These are phyloP conservation scores for Boletus sp. DNA, from an alignment of 768 basidiomycete genomes.

Conservation along the genomic window DNA sequence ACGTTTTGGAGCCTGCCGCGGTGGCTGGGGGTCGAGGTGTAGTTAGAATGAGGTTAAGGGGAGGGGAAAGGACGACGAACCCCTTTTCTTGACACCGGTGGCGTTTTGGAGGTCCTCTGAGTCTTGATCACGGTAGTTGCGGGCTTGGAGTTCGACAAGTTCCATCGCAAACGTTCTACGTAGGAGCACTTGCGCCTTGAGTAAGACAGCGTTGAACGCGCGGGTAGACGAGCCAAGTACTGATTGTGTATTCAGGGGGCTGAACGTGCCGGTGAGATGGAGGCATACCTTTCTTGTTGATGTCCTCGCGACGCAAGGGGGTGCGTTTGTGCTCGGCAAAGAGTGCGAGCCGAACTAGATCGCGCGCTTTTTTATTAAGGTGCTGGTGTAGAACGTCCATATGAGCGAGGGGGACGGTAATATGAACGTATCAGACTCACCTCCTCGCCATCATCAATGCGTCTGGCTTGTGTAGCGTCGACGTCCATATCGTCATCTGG, in stretches of 20 bases:
- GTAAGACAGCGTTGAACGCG: conserved; percentile 64
- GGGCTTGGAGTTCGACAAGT: conserved; percentile 71
- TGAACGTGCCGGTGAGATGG: background rate
- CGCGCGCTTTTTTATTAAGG: conserved; percentile 59
- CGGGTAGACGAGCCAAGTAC: conserved; percentile 51
- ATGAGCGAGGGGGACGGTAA: background rate
- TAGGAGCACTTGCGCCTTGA: conserved; percentile 62
- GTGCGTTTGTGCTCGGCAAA: conserved; percentile 73
- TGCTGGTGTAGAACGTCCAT: conserved; percentile 44
- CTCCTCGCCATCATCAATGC: conserved; percentile 19
- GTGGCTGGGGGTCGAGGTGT: conserved; percentile 32
- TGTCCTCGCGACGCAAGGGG: conserved; percentile 76
- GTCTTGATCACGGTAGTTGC: conserved; percentile 43
- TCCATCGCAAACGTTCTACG: conserved; percentile 77
- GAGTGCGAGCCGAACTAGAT: conserved; percentile 77
- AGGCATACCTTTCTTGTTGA: conserved; percentile 71
- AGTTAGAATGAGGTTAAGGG: background rate
- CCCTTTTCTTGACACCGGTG: conserved; percentile 66
- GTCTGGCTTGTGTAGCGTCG: conserved; percentile 31
- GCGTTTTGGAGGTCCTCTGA: conserved; percentile 47
- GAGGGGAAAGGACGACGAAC: conserved; percentile 31
- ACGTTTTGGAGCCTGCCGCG: conserved; percentile 68
- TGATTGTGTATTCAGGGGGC: conserved; percentile 11
- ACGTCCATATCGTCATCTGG: conserved; percentile 31
- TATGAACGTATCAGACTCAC: conserved; percentile 5